These are phyloP conservation scores for Gossypium laxum DNA, from an alignment of 441 rosid species.

Conservation along the genomic window DNA sequence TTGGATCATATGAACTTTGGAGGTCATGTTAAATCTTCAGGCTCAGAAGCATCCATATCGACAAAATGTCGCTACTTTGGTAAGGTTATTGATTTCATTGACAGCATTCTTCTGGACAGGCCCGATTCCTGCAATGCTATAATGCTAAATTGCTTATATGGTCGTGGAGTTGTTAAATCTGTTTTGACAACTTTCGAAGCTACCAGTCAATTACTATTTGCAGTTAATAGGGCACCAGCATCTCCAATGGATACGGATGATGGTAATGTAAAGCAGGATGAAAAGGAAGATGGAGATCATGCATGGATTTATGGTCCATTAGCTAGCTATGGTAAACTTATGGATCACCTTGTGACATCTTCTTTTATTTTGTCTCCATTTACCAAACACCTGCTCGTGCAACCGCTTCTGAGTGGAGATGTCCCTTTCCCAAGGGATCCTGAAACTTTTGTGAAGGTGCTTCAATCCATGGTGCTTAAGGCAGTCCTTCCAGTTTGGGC, in stretches of 20 bases:
- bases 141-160: constrained; percentile 70
- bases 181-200: constrained; percentile 94
- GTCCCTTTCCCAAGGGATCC: constrained; percentile 74
- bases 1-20: constrained; percentile 75
- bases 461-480: constrained; percentile 89
- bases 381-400: constrained; percentile 76
- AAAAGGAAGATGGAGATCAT: constrained; percentile 56
- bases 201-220: constrained; percentile 70
- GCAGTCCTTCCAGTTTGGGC: constrained; percentile 92
- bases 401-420: constrained; percentile 60
- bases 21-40: constrained; percentile 48
- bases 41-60: constrained; percentile 53
- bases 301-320: constrained; percentile 91
- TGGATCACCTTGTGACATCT: constrained; percentile 95
- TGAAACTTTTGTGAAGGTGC: constrained; percentile 82
- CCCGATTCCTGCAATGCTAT: constrained; percentile 88
- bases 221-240: constrained; percentile 57
- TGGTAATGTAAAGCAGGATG: constrained; percentile 51
- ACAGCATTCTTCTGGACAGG: constrained; percentile 77
- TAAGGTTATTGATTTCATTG: constrained; percentile 84
- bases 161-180: constrained; percentile 70
- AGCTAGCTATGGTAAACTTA: constrained; percentile 79
- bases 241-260: constrained; percentile 98
- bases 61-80: constrained; percentile 91
- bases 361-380: constrained; percentile 78